These are phyloP conservation scores for Emericellopsis atlantica DNA, from an alignment of 2,329 filamentous ascomycete species.

Conservation along the genomic window DNA sequence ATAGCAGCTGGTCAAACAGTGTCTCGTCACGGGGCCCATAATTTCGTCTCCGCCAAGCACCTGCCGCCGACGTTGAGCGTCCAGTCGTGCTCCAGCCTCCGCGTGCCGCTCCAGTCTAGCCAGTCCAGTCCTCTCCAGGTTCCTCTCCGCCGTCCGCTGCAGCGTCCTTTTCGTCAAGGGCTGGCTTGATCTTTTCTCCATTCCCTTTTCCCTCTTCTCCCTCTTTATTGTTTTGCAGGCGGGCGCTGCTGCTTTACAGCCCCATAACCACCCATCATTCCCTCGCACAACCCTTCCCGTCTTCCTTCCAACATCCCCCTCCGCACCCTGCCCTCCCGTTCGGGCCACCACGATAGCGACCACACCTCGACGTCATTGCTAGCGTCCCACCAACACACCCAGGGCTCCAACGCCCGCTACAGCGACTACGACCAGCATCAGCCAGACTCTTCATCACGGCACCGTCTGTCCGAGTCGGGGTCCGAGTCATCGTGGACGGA, in stretches of 20 bases:
- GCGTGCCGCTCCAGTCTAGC: slow-evolving; percentile 1
- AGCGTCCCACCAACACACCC: slow-evolving; percentile 18
- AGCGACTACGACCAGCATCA: slow-evolving; percentile 32
- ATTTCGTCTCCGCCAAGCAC: slow-evolving; percentile 3
- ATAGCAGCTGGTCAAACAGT: slow-evolving; percentile 1
- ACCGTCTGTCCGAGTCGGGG: slow-evolving; percentile 30
- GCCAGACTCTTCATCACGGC: slow-evolving; percentile 19
- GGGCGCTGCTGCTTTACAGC: slow-evolving; percentile 69
- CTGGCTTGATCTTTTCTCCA: slow-evolving; percentile 1
- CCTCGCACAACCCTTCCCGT: slow-evolving; percentile 54
- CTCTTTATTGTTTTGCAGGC: slow-evolving; percentile 29
- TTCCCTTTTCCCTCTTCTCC: slow-evolving; percentile 6
- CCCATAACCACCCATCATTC: slow-evolving; percentile 73
- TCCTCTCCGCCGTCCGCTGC: no score
- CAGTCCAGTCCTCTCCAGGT: slow-evolving; percentile 1
- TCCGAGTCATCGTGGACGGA: slow-evolving; percentile 79
- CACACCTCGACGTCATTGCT: slow-evolving; percentile 34
- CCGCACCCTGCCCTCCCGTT: slow-evolving; percentile 49
- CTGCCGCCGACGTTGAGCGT: background rate
- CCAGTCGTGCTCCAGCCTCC: no score
- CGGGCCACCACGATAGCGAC: slow-evolving; percentile 19
- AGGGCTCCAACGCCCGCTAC: slow-evolving; percentile 21
- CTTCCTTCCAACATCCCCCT: slow-evolving; percentile 80
- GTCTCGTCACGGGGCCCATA: slow-evolving; percentile 5
- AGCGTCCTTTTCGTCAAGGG: background rate